Base-by-base conservation (phyloP, 352 stramenopile genomes). In the Pseudoperonospora humuli region DNA sequence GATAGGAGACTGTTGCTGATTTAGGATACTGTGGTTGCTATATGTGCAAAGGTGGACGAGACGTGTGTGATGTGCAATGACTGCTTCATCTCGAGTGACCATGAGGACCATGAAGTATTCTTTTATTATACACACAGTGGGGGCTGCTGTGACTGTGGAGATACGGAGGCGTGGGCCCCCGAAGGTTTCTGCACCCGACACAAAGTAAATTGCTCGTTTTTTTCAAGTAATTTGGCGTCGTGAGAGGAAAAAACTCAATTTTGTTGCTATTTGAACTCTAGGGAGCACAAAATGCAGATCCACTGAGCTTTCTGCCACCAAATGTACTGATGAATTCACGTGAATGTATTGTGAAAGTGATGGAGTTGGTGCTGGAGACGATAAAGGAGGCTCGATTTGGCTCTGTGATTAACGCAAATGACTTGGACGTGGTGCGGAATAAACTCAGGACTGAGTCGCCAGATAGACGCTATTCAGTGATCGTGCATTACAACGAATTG, bases 61-160 rank as follows among this genome's bases (percentile, higher is more conserved):
- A 94, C 81, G 27, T 98, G 96, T 57, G 95, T 99, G 11, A 84
- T 98, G 59, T 99, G 96, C 70, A 97, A 99, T 53, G 79, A 95
- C 38, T 99, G 96, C 70, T 99, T 97, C 58, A 89, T 98, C 67
- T 62, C 76, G 19, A 88, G 76, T 56, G 70, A 98, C 45, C 96
- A 98, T 55, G 76, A 97, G 32, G 87, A 85, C 54, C 89, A 96
- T 50, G 84, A 96, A 35, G 88, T 96, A 7, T 96, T 95, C 45
- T 96, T 97, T 44, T 97, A 97, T 62, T 94, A 96, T 49, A 93
- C 88, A 36, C 77, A 87, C 34, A 95, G 96, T 56, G 94, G 95
- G 11, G 96, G 95, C 21, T 99, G 96, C 71, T 99, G 96, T 57
- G 95, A 99, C 67, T 99, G 96, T 57, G 95, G 95, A 44, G 95